phyloP scores from a whole-genome alignment of 2,329 filamentous ascomycete species.

The Macrophomina pseudophaseolina region DNA sequence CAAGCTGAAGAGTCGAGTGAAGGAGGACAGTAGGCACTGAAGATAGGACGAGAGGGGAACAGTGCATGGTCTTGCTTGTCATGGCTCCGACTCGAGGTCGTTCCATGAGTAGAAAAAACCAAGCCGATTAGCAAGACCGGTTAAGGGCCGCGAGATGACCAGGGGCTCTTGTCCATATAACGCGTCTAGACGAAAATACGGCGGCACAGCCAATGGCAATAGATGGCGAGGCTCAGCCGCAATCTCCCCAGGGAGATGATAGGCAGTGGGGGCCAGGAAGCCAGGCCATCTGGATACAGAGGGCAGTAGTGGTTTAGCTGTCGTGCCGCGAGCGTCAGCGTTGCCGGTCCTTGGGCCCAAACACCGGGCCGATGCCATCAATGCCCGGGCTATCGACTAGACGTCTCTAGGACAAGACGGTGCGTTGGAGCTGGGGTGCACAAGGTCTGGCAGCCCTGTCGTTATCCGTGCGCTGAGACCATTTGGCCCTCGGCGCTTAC shows the following conservation, averaged over 20 bases:
- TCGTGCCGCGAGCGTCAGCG: background rate
- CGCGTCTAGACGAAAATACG: background rate
- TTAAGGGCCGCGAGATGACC: conserved; percentile 3
- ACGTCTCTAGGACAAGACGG: too few species aligned
- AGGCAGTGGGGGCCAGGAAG: conserved; percentile 5
- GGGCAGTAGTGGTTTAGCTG: background rate
- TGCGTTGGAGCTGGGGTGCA: too few species aligned
- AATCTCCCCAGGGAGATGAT: background rate
- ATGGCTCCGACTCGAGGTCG: too few species aligned
- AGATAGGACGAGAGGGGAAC: background rate
- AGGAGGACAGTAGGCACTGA: background rate
- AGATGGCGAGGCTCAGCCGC: background rate
- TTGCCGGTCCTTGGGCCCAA: background rate
- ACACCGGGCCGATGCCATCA: background rate
- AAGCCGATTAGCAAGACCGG: background rate
- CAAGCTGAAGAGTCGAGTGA: background rate
- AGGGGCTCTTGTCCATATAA: background rate
- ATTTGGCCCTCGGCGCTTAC: too few species aligned
- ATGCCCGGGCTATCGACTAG: too few species aligned
- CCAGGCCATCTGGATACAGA: background rate
- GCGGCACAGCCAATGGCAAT: background rate
- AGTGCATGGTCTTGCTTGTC: background rate
- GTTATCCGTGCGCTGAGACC: background rate
- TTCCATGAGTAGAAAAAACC: background rate
- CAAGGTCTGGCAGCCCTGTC: too few species aligned